Base-by-base conservation (phyloP, 208 protist genomes). In the Leishmania lainsoni region DNA sequence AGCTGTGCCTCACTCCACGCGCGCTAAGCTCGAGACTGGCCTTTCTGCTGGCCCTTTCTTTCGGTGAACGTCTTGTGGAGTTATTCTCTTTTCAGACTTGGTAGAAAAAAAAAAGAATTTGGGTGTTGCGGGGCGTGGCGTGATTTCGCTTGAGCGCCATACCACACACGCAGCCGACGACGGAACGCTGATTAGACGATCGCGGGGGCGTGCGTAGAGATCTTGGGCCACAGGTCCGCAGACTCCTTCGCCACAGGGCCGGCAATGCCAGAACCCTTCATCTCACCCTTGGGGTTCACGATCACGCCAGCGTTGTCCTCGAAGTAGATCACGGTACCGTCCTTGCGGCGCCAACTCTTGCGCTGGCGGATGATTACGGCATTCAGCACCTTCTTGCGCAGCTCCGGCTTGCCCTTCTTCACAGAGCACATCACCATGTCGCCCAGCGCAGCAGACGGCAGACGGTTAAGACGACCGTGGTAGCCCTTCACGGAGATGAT, bases 301-400 rank as follows among this genome's bases (percentile, higher is more conserved):
- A 99, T 99, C 56, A 99, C 99, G 86, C 99, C 99, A 68, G 99
- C 99, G 90, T 99, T 99, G 92, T 99, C 99, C 93, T 99, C 99
- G 78, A 99, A 99, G 93, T 99, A 99, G 84, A 99, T 95, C 87
- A 98, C 99, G 63, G 94, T 99, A 83, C 97, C 98, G 85, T 99
- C 99, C 91, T 99, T 99, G 81, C 99, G 89, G 89, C 99, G 97
- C 98, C 98, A 99, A 88, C 97, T 89, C 98, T 99, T 99, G 83
- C 99, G 95, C 96, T 99, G 99, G 85, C 99, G 94, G 85, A 99
- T 97, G 80, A 99, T 97, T 65, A 99, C 98, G 76, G 98, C 98
- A 83, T 98, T 98, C 81, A 96, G 86, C 75, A 99, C 98, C 96
- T 99, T 99, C 94, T 99, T 99, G 83, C 99, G 96, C 51, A 99